Evolutionary conservation across 2,329 filamentous ascomycete genomes (phyloP).

Genomic region (Podosphaera leucotricha): DNA sequence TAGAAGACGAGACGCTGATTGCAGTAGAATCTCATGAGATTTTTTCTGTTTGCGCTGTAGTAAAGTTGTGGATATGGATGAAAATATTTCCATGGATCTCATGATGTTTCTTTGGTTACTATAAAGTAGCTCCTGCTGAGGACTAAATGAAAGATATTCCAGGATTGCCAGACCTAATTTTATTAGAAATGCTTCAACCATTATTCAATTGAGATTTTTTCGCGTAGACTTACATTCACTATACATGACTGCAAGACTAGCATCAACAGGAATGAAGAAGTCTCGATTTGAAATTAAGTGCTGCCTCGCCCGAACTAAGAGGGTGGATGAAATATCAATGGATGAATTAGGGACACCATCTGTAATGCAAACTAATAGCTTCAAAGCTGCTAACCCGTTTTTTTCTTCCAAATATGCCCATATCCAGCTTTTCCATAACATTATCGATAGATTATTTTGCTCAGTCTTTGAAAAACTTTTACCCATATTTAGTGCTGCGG

Average conservation of each 20-base stretch:
- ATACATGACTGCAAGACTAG: slow-evolving; percentile 26
- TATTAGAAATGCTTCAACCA: not conserved
- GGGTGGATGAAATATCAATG: slow-evolving; percentile 8
- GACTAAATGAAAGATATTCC: slow-evolving; percentile 29
- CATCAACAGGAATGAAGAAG: slow-evolving; percentile 27
- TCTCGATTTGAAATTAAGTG: slow-evolving; percentile 30
- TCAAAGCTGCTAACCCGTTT: slow-evolving; percentile 15
- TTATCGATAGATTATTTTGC: slow-evolving; percentile 8
- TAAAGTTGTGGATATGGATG: slow-evolving; percentile 21
- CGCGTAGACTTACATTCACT: slow-evolving; percentile 25
- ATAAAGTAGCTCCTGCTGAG: slow-evolving; percentile 21
- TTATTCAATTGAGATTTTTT: too few species aligned
- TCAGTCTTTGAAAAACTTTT: slow-evolving; percentile 17
- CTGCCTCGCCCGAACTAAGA: slow-evolving; percentile 28
- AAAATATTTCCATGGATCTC: slow-evolving; percentile 22
- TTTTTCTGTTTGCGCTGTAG: slow-evolving; percentile 14
- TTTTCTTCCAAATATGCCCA: slow-evolving; percentile 11
- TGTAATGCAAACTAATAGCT: slow-evolving; percentile 19
- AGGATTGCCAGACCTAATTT: slow-evolving; percentile 28
- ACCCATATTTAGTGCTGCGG: slow-evolving; percentile 39
- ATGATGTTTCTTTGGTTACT: slow-evolving; percentile 30
- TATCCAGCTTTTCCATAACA: slow-evolving; percentile 13
- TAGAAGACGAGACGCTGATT: slow-evolving; percentile 42
- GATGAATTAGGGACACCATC: slow-evolving; percentile 14
- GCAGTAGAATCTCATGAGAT: slow-evolving; percentile 40